phyloP scores from a whole-genome alignment of 2,329 filamentous ascomycete genomes.

The Laburnicola sp. region DNA sequence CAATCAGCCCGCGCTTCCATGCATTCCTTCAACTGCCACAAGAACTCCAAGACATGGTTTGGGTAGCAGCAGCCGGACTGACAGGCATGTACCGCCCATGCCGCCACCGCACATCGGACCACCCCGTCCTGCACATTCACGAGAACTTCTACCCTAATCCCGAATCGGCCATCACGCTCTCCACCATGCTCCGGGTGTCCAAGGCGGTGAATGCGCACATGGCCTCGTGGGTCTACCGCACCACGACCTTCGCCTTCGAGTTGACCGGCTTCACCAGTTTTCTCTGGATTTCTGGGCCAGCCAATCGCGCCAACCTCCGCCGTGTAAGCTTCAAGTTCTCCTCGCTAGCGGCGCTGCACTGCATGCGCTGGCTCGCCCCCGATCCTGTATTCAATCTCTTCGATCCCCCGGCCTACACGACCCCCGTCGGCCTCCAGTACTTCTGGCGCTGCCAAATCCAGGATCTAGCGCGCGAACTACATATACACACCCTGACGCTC shows the following conservation, averaged over 20 bases:
- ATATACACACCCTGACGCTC: constrained; percentile 27
- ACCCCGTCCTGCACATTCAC: not conserved
- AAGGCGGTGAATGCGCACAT: constrained; percentile 23
- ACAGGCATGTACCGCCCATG: constrained; percentile 18
- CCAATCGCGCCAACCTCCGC: constrained; percentile 24
- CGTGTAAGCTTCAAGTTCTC: constrained; percentile 29
- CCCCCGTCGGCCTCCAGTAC: constrained; percentile 24
- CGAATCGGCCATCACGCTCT: constrained; percentile 19
- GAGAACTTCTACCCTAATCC: constrained; percentile 1
- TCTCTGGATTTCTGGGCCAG: constrained; percentile 24
- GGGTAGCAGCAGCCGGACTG: constrained; percentile 25
- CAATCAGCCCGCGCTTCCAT: constrained; percentile 34
- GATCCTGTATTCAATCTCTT: constrained; percentile 33
- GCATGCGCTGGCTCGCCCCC: constrained; percentile 36
- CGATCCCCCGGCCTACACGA: constrained; percentile 26
- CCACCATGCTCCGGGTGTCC: constrained; percentile 25
- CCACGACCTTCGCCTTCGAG: constrained; percentile 34
- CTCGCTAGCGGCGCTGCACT: constrained; percentile 28
- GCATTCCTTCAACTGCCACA: constrained; percentile 29
- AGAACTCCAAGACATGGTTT: constrained; percentile 36
- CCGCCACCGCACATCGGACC: constrained; percentile 1
- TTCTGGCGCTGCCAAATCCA: constrained; percentile 40
- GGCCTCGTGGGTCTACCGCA: constrained; percentile 27
- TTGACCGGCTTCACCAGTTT: constrained; percentile 19
- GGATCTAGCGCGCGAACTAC: constrained; percentile 29